Evolutionary conservation across 2,329 filamentous ascomycete species (phyloP).

Genomic region (Cadophora luteo-olivacea): DNA sequence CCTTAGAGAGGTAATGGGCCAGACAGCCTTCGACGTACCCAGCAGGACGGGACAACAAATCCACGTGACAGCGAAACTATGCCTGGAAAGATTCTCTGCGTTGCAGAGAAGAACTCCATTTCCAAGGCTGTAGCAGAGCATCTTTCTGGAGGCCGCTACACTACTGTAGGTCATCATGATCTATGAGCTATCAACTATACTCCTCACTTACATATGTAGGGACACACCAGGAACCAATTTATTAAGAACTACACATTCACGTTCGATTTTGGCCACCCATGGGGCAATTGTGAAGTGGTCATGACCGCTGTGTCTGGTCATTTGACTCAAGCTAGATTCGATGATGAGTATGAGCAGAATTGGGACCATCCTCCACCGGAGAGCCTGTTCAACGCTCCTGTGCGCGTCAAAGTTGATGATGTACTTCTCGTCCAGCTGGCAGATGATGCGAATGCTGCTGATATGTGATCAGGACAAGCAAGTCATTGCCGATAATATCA

Average conservation of each 20-base stretch:
- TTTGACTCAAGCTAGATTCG: constrained; percentile 82
- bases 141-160: constrained; percentile 77
- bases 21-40: not conserved
- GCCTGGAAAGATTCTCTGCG: constrained; percentile 67
- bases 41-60: not conserved
- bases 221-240: constrained; percentile 57
- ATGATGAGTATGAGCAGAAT: constrained; percentile 67
- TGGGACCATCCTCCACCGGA: constrained; percentile 85
- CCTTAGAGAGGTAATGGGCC: not conserved
- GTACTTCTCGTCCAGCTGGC: not conserved
- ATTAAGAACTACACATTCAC: constrained; percentile 95
- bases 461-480: constrained; percentile 71
- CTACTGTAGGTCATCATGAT: constrained; percentile 62
- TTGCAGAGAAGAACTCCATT: constrained; percentile 91
- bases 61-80: constrained; percentile 29
- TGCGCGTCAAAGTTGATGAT: constrained; percentile 70
- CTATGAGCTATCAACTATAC: not conserved
- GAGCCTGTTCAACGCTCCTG: constrained; percentile 80
- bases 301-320: constrained; percentile 96
- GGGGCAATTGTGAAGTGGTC: constrained; percentile 83
- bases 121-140: constrained; percentile 93
- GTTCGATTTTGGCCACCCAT: constrained; percentile 82
- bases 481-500: constrained; percentile 84
- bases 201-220: constrained; percentile 28
- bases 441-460: not conserved